Conservation (phyloP, 202 grass and related monocot genomes). For the Panicum hallii region DNA sequence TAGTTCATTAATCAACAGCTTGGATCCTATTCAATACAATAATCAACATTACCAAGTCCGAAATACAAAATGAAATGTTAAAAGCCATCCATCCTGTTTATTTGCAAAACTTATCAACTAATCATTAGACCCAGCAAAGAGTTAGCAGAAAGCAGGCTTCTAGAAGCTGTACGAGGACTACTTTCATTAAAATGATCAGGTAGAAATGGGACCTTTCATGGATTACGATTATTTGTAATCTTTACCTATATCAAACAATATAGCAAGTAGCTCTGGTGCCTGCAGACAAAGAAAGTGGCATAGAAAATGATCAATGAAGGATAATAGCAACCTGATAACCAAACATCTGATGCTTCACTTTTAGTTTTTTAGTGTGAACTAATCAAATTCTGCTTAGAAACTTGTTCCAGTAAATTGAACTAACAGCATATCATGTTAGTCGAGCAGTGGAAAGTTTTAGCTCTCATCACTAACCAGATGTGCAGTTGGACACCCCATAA, state of each 20-base stretch:
- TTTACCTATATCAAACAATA: constrained; percentile 91
- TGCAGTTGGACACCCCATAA: not conserved
- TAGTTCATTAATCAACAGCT: constrained; percentile 73
- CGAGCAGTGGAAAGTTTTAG: constrained; percentile 4
- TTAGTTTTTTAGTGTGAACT: constrained; percentile 7
- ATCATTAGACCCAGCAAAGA: not conserved
- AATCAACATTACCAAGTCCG: constrained; percentile 35
- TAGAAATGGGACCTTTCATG: constrained; percentile 15
- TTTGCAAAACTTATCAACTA: constrained; percentile 17
- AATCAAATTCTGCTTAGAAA: constrained; percentile 7
- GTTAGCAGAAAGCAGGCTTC: not conserved
- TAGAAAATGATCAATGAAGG: constrained; percentile 27
- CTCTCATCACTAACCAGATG: not conserved
- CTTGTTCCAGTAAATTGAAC: not conserved
- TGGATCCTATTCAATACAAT: constrained; percentile 68
- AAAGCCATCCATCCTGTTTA: constrained; percentile 8
- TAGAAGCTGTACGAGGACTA: not conserved
- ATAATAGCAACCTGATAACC: constrained; percentile 8
- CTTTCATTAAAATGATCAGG: not conserved
- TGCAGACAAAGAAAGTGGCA: constrained; percentile 54
- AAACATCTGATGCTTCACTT: not conserved
- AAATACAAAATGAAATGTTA: constrained; percentile 24
- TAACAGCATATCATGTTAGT: not conserved
- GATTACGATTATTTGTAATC: not conserved
- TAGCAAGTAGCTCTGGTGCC: constrained; percentile 79